Percentiles rank a stretch among this genome's conserved stretches.
Conservation (phyloP, 2,329 filamentous ascomycete genomes). For the Orbilia brochopaga region DNA sequence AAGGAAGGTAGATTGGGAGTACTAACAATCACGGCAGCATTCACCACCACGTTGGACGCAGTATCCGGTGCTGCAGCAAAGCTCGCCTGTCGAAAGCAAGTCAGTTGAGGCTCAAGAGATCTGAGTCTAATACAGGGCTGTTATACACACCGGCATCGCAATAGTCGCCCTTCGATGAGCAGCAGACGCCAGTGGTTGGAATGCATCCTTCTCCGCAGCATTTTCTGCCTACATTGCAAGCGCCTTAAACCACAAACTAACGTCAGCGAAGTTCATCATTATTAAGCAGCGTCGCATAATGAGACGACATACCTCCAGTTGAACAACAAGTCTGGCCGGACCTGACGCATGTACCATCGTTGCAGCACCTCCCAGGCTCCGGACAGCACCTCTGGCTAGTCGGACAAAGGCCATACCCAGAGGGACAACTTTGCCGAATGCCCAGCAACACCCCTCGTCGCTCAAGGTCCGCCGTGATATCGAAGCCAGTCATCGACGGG, state of each 20-base stretch:
- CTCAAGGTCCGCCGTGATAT: constrained; percentile 39
- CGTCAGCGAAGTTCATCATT: no score
- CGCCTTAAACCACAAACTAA: constrained; percentile 14
- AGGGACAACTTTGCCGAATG: constrained; percentile 32
- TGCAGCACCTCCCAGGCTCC: constrained; percentile 31
- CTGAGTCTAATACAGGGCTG: not conserved
- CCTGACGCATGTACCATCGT: constrained; percentile 42
- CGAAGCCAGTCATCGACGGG: constrained; percentile 23
- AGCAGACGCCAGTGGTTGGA: constrained; percentile 14
- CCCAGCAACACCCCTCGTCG: constrained; percentile 34
- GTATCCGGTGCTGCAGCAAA: constrained; percentile 45
- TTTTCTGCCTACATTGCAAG: constrained; percentile 35
- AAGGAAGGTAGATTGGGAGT: not conserved
- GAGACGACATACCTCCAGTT: constrained; percentile 39
- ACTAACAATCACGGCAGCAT: constrained; percentile 46
- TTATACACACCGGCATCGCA: constrained; percentile 23
- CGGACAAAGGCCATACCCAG: constrained; percentile 36
- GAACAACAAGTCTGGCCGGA: constrained; percentile 32
- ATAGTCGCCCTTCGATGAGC: constrained; percentile 21
- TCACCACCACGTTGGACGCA: constrained; percentile 40
- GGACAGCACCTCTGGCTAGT: constrained; percentile 34
- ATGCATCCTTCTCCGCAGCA: constrained; percentile 45
- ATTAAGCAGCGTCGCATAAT: no score
- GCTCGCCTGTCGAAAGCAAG: constrained; percentile 19
- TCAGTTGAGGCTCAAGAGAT: not conserved